Base-by-base conservation (phyloP, 1,139 yeast genomes). In the Trichomonascaceae sp. region DNA sequence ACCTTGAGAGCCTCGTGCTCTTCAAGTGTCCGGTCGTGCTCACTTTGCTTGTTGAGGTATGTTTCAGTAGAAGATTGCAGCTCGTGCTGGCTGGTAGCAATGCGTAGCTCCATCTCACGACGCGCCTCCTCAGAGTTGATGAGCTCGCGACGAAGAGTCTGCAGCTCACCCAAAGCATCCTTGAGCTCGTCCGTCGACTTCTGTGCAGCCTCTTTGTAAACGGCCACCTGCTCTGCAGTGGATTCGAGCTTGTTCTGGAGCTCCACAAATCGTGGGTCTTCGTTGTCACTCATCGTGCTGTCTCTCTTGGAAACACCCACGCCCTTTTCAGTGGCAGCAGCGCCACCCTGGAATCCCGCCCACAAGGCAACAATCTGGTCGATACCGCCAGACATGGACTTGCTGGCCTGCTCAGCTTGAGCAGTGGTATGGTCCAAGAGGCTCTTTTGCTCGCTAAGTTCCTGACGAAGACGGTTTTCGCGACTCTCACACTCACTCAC, bases 191-290 rank as follows among this genome's bases (percentile, higher is more conserved):
- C 33, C 1, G 47, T 43, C 5, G 56, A 50, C 35, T 42, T 43
- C n/a, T 44, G 53, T n/a, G 56, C 48, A 1, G 59, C 60, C n/a
- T 42, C 43, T 40, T 44, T 46, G 35, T 56, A 59, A 13, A 47
- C 26, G 32, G 45, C 51, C 33, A 53, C 56, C 14, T 54, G 43
- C 32, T 45, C 30, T n/a, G 35, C 39, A 13, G 47, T 42, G 6
- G 45, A 44, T 2, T 37, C 45, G 22, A 49, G 37, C 35, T 44
- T 43, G n/a, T 33, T 33, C 23, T 43, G 46, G 22, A 50, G 38
- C 11, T 38, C 43, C 4, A 38, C 33, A 28, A 38, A 26, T 22
- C 43, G 37, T 3, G 48, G 46, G 28, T 45, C 44, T 5, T 37
- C 47, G 5, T 41, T 43, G 3, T 36, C 41, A 11, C 11, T 11